Evolutionary conservation across 345 rosid species (phyloP).

Genomic region (Cardiospermum halicacabum): DNA sequence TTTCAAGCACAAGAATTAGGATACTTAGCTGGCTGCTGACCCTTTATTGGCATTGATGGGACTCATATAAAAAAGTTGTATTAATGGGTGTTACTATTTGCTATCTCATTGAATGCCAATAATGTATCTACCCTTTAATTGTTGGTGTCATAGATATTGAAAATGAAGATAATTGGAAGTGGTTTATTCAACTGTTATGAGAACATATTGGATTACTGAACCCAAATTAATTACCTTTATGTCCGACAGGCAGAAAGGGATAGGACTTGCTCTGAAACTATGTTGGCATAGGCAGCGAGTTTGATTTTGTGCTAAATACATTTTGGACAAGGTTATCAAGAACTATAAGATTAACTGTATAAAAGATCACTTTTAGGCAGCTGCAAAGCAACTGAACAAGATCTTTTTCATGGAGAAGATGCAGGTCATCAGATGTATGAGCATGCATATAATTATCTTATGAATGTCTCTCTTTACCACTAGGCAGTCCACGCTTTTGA

Average conservation of each 20-base stretch:
- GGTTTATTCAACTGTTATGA: background rate
- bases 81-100: background rate
- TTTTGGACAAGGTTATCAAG: background rate
- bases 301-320: background rate
- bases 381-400: background rate
- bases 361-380: background rate
- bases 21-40: background rate
- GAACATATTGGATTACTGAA: background rate
- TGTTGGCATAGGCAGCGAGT: background rate
- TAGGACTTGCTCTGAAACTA: background rate
- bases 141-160: background rate
- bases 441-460: background rate
- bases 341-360: background rate
- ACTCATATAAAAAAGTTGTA: background rate
- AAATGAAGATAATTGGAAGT: background rate
- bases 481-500: background rate
- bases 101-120: background rate
- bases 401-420: background rate
- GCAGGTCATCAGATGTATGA: background rate
- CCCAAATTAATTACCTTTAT: background rate
- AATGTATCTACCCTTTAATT: background rate
- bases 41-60: background rate
- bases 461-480: background rate
- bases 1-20: background rate
- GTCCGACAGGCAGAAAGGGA: background rate